Base-by-base conservation (phyloP, 1,284 basidiomycete genomes). In the Rhodotorula sp. region DNA sequence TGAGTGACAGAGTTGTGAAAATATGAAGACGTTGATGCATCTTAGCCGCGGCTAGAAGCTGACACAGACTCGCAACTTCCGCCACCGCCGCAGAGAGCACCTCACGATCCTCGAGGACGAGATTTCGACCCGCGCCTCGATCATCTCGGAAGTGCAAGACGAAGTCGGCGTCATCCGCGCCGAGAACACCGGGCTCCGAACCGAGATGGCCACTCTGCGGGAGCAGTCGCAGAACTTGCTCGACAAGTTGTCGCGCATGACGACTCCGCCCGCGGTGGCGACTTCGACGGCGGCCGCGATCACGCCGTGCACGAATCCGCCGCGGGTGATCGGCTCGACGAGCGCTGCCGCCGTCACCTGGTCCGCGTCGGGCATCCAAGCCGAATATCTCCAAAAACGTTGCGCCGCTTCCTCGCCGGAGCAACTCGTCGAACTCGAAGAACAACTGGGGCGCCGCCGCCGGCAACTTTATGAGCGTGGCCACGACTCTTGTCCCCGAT, bases 91-190 rank as follows among this genome's bases (percentile, higher is more conserved):
- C 46, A 60, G 49, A 46, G 90, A 91, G 89, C 60, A 71, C 84
- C 82, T 64, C 73, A 67, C 76, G 49, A 73, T 53, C 17, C 72
- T 74, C 65, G 95, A 98, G 81, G 89, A 89, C 61, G 92, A 97
- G 81, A 91, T 98, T 77, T 89, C 91, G 46, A 91, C 95, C 78
- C 88, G 95, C 53, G 95, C 98, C 82, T 84, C 86, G 33, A 86
- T 97, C 69, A 91, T 99, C 76, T 88, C 91, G 74, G 89, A 90
- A 37, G 91, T 98, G 77, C 88, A 91, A 67, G 85, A 87, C 46
- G 93, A 99, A 80, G 69, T 75, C 22, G 65, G 64, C 59, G 59
- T 54, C n/a, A 64, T 69, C 56, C 59, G 70, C 48, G 66, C 66
- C 2, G 93, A 97, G 84, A 97, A 97, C 81, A 82, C 85, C 59